Base-by-base conservation (phyloP, 805 yeast genomes). In the Geotrichum ghanense region DNA sequence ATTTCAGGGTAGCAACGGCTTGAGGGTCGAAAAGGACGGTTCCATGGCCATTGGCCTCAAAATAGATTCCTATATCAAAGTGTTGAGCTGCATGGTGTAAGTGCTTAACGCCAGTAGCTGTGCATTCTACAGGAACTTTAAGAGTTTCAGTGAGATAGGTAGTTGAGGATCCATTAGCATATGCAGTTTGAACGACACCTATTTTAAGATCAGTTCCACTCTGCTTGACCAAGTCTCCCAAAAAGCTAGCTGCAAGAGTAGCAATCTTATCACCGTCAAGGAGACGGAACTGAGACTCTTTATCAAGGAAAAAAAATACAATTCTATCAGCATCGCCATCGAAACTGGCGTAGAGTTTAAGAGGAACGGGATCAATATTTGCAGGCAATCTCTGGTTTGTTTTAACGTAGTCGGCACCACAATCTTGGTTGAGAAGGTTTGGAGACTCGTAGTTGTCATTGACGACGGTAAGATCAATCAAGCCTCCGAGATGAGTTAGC, bases 21-120 rank as follows among this genome's bases (percentile, higher is more conserved):
- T 66, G 62, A 0, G 76, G 72, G 3, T 85, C 78, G 61, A 92
- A 92, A 19, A 87, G 70, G 4, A 90, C 95, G 0, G 98, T 92
- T 12, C 98, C 98, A 61, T 92, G 98, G n/a, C 98, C 98, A 61
- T 92, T 92, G 46, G 98, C 98, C 68, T 92, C 98, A 57, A 92
- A 92, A 66, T 92, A 92, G 14, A 92, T 80, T 22, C 98, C 98
- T 51, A 90, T 74, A 58, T 88, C 97, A 59, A 76, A 92, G 40
- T 78, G 73, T 50, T 74, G 77, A 1, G 95, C 92, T 44, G 88
- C 95, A 59, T 90, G 97, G 62, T 92, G 98, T 52, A 92, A 70
- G 66, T 92, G 95, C 65, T 92, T 92, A 27, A 92, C 98, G 35
- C 98, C 98, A 2, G 98, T 92, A 40, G 95, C 82, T 0, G 97